Percentiles rank a stretch among this genome's conserved stretches.
These are phyloP conservation scores for Erythrophleum fordii DNA, from an alignment of 306 rosid species.

Conservation along the genomic window DNA sequence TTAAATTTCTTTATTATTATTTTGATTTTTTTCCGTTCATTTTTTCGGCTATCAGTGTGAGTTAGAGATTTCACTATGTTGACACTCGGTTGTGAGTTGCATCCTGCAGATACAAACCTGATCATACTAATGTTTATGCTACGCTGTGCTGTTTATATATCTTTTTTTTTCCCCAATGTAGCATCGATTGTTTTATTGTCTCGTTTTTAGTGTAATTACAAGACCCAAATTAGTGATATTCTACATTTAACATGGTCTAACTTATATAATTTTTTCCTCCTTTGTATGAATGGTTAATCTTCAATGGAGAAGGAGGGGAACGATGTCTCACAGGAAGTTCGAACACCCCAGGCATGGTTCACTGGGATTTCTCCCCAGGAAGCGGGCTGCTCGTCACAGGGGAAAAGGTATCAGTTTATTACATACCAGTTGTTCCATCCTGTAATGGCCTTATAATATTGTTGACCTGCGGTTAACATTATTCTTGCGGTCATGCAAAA, in stretches of 20 bases:
- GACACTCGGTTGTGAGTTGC: background rate
- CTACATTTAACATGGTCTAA: background rate
- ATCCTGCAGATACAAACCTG: background rate
- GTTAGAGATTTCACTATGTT: background rate
- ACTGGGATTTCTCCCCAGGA: slow-evolving; percentile 87
- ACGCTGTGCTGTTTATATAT: background rate
- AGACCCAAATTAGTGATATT: background rate
- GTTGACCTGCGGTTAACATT: background rate
- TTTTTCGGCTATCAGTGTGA: background rate
- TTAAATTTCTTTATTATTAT: background rate
- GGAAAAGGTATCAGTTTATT: slow-evolving; percentile 61
- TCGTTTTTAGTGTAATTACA: background rate
- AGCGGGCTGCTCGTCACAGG: slow-evolving; percentile 80
- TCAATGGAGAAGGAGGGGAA: slow-evolving; percentile 37
- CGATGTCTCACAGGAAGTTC: slow-evolving; percentile 91
- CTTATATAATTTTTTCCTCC: background rate
- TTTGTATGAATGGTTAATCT: background rate
- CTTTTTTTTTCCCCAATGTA: background rate
- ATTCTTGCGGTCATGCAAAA: background rate
- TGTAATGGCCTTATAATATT: background rate
- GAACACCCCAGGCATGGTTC: slow-evolving; percentile 94
- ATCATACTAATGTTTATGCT: background rate
- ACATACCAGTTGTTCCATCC: background rate
- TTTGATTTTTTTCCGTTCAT: background rate
- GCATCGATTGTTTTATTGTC: background rate